Base-by-base conservation (phyloP, 495 filamentous ascomycete species). In the Podospora tetraspora region DNA sequence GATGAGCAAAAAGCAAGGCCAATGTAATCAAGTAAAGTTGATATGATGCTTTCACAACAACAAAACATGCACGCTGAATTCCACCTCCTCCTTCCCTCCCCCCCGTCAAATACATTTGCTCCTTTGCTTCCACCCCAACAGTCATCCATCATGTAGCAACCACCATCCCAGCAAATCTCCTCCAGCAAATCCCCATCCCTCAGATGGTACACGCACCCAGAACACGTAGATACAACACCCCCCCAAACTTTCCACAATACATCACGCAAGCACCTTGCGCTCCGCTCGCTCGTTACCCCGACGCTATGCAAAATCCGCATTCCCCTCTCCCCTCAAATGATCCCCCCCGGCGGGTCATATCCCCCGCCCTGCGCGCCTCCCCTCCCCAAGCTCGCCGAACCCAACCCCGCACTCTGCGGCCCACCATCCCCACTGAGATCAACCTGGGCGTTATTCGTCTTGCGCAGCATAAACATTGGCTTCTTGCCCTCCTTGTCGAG, bases 401-500 rank as follows among this genome's bases (percentile, higher is more conserved):
- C 76, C 30, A 85, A 68, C 34, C 84, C 83, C 8, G 82, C 82
- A 65, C 84, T 85, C 27, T 80, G 81, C 8, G 82, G 83, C 3
- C 70, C 72, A 27, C 82, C 83, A 24, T n/a, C 43, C 12, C 37
- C 70, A 7, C 72, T 69, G 10, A 65, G 30, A 27, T 81, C 81
- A 7, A 74, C 76, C 63, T 79, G 79, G 7, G 78, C 81, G 30
- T 82, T 79, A 62, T 81, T 84, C 23, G 83, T 85, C 78, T 91
- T 92, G 61, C 95, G 82, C 57, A 99, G 79, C 95, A 99, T 99
- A 75, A 98, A 99, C 95, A 99, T 98, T 34, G 95, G 95, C 75
- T 99, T 99, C 77, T 92, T 89, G 13, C 96, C 96, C 79, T 99
- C 95, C 73, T 91, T 92, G 76, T 97, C 93, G 59, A 98, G 82